phyloP scores from a whole-genome alignment of 1,139 yeast genomes.

The Pichia sp. region DNA sequence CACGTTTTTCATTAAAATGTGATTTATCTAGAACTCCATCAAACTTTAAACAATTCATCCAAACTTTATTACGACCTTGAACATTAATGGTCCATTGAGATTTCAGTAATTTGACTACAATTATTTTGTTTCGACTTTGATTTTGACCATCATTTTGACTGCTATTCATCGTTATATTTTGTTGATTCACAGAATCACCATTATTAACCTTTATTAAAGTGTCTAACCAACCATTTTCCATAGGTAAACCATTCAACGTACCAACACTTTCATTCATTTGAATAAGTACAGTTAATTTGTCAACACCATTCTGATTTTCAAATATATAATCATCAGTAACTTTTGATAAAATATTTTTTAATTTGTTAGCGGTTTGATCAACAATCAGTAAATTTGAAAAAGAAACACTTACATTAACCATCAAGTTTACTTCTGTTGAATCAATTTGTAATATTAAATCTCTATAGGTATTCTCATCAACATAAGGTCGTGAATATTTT shows the following conservation, averaged over 20 bases:
- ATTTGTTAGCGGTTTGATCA: slow-evolving; percentile 28
- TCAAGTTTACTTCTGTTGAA: slow-evolving; percentile 24
- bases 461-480: slow-evolving; percentile 43
- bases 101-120: slow-evolving; percentile 25
- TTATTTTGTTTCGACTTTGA: slow-evolving; percentile 14
- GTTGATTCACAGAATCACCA: not conserved
- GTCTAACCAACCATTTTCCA: slow-evolving; percentile 27
- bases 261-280: slow-evolving; percentile 19
- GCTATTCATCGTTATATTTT: no score
- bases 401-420: slow-evolving; percentile 26
- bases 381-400: slow-evolving; percentile 27
- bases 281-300: slow-evolving; percentile 23
- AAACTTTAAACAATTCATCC: slow-evolving; percentile 24
- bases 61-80: slow-evolving; percentile 18
- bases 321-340: slow-evolving; percentile 24
- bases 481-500: slow-evolving; percentile 54
- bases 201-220: slow-evolving; percentile 12
- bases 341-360: slow-evolving; percentile 25
- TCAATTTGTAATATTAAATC: slow-evolving; percentile 53
- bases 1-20: slow-evolving; percentile 19
- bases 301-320: slow-evolving; percentile 15
- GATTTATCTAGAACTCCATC: slow-evolving; percentile 26
- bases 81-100: slow-evolving; percentile 28
- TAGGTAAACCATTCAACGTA: slow-evolving; percentile 23
- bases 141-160: not conserved